These are phyloP conservation scores for Puccinia polysora DNA, from an alignment of 1,284 basidiomycete genomes.

Conservation along the genomic window DNA sequence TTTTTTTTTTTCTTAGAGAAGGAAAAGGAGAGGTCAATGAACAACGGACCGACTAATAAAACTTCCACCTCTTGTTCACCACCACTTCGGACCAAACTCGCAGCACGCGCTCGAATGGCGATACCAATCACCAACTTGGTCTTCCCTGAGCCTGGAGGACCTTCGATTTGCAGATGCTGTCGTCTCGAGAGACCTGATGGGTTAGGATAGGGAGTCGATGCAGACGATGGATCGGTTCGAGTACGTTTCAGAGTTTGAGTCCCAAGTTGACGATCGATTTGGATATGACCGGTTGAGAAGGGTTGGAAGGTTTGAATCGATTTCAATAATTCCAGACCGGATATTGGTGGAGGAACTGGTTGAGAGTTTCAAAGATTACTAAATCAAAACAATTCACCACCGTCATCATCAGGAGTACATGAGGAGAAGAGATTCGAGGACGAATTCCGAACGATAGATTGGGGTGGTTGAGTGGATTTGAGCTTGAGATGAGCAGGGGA, in stretches of 20 bases:
- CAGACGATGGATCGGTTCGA: not conserved
- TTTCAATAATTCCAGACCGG: constrained; percentile 25
- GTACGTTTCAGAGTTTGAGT: constrained; percentile 11
- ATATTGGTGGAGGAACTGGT: constrained; percentile 8
- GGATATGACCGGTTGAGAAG: constrained; percentile 8
- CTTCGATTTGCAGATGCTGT: constrained; percentile 26
- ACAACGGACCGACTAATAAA: constrained; percentile 23
- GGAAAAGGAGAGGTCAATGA: no score
- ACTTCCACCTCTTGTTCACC: constrained; percentile 17
- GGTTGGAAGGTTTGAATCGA: constrained; percentile 1
- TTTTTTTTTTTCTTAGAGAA: not conserved
- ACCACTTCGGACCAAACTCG: constrained; percentile 6
- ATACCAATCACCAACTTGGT: constrained; percentile 25
- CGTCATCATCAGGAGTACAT: no score
- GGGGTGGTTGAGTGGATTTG: no score
- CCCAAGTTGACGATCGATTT: constrained; percentile 10
- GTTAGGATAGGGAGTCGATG: not conserved
- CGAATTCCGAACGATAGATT: no score
- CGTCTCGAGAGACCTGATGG: constrained; percentile 12
- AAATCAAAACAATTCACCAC: no score
- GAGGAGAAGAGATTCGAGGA: no score
- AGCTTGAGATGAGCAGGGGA: no score
- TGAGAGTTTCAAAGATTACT: not conserved
- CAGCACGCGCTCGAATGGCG: constrained; percentile 13
- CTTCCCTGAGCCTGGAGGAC: constrained; percentile 34